A percentile compares a stretch with the other conserved stretches of the same genome.
Evolutionary conservation across 345 rosid species (phyloP).

Genomic region (Syzygium jambos): DNA sequence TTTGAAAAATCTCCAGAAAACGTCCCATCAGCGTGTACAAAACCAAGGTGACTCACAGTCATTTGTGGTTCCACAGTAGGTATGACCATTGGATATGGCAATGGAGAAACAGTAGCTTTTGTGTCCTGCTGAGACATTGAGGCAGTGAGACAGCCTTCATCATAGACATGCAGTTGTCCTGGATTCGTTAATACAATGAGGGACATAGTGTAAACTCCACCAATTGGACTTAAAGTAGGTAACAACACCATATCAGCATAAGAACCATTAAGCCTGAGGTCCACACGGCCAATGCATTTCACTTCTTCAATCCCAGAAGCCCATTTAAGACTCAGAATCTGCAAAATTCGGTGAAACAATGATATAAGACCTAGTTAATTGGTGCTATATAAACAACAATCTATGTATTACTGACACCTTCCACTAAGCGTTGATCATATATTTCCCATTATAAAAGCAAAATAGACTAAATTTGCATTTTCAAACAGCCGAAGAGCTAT

Average conservation of each 20-base stretch:
- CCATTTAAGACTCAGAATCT: conserved; percentile 75
- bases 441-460: not conserved
- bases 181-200: conserved; percentile 62
- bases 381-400: not conserved
- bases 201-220: conserved; percentile 6
- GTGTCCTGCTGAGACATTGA: conserved; percentile 38
- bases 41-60: conserved; percentile 41
- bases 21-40: conserved; percentile 24
- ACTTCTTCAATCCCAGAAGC: conserved; percentile 52
- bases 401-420: not conserved
- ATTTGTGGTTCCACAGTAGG: conserved; percentile 54
- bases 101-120: conserved; percentile 29
- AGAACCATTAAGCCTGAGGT: conserved; percentile 64
- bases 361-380: not conserved
- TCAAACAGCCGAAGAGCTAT: not conserved
- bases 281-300: conserved; percentile 54
- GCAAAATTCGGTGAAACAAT: conserved; percentile 11
- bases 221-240: conserved; percentile 31
- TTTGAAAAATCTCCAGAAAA: conserved; percentile 40
- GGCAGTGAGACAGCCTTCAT: conserved; percentile 41
- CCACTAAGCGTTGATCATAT: not conserved
- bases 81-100: conserved; percentile 44
- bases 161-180: conserved; percentile 64
- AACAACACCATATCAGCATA: conserved; percentile 78
- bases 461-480: not conserved